A percentile compares a stretch with the other conserved stretches of the same genome.
Evolutionary conservation across 352 stramenopile species (phyloP).

Genomic region (Pythium vanterpoolii): DNA sequence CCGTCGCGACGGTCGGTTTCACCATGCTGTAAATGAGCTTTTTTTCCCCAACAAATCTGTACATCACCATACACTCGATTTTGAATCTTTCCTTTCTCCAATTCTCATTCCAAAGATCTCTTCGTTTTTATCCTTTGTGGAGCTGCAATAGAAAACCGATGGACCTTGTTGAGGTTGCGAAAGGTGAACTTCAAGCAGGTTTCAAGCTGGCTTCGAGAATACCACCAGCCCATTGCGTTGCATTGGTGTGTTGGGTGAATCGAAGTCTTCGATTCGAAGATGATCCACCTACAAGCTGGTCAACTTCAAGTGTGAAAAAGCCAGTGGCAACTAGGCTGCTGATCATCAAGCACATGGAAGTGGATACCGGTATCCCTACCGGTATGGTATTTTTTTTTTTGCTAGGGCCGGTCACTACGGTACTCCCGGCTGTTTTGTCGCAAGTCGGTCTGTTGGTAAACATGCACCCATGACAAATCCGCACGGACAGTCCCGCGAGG

Average conservation of each 20-base stretch:
- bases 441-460: neutral
- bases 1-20: slow-evolving; percentile 17
- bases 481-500: neutral
- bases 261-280: neutral
- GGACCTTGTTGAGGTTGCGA: neutral
- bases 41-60: neutral
- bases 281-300: neutral
- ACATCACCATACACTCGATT: neutral
- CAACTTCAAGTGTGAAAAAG: neutral
- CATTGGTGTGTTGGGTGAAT: neutral
- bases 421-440: too few species aligned
- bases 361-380: neutral
- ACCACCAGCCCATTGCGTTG: neutral
- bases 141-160: neutral
- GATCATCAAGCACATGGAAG: neutral
- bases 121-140: neutral
- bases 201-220: too few species aligned
- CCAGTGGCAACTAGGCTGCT: neutral
- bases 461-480: neutral
- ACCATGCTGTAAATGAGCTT: slow-evolving; percentile 18
- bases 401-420: too few species aligned
- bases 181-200: too few species aligned
- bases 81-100: neutral
- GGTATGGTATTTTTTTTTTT: too few species aligned
- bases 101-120: neutral